Base-by-base conservation (phyloP, 306 rosid genomes). In the Quercus berberidifolia region DNA sequence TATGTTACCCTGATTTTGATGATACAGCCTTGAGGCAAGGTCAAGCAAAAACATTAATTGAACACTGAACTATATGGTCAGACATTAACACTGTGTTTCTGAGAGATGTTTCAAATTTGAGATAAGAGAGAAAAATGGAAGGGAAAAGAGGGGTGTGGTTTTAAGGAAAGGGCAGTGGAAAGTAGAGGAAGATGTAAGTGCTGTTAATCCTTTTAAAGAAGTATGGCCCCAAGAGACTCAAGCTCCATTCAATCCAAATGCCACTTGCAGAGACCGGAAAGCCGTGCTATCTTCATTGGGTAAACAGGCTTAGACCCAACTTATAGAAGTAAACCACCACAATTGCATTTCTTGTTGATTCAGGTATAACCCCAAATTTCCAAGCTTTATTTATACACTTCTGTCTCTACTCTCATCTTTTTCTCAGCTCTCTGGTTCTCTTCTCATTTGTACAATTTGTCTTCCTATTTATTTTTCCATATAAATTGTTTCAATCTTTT, bases 181-280 rank as follows among this genome's bases (percentile, higher is more conserved):
- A 67, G 83, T 84, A 20, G 97, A 88, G 68, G 98, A 91, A 85
- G 97, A 94, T 64, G 86, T 13, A 92, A 31, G 92, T 94, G 19
- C 84, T 92, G 19, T 41, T 89, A 1, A 83, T 77, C 74, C 97
- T 92, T 73, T 97, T 94, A 4, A 88, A 83, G 49, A 87, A 82
- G 74, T 88, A 85, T 80, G 98, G 97, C 14, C 94, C 96, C 1
- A 13, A 77, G 93, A 86, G 97, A 94, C 76, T 94, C 94, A 93
- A 94, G 97, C 96, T 92, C 97, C 96, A 91, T 94, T 94, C 90
- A 90, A 92, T 94, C 98, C 96, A 94, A 92, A 73, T 96, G 97
- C 51, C 97, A 92, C 81, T 89, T 94, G 65, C 96, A 85, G 55
- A 74, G 98, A 5, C 91, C 96, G 91, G 98, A 69, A 92, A 94